Evolutionary conservation across 2,329 filamentous ascomycete genomes (phyloP).

Genomic region (Ceratocystis papillata): DNA sequence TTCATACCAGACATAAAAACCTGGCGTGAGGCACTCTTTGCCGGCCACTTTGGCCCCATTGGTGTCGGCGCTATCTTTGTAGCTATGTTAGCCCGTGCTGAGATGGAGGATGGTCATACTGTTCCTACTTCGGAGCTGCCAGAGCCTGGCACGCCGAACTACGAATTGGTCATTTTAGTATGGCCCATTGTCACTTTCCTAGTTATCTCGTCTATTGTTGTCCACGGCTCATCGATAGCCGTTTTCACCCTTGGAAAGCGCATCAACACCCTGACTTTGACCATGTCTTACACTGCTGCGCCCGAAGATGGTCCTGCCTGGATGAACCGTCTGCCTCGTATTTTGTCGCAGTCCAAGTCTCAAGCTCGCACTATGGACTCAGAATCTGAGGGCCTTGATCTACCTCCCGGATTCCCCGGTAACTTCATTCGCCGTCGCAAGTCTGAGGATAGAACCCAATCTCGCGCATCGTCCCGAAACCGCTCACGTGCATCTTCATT

Average conservation of each 20-base stretch:
- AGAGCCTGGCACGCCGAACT: constrained; percentile 43
- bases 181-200: constrained; percentile 95
- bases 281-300: constrained; percentile 88
- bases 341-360: constrained; percentile 59
- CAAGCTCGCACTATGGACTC: constrained; percentile 79
- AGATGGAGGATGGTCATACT: constrained; percentile 65
- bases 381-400: constrained; percentile 48
- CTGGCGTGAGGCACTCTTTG: constrained; percentile 93
- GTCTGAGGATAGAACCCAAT: constrained; percentile 18
- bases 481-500: constrained; percentile 28
- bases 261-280: constrained; percentile 91
- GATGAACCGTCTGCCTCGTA: constrained; percentile 83
- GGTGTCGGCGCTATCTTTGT: constrained; percentile 95
- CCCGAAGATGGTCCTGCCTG: constrained; percentile 81
- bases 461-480: constrained; percentile 22
- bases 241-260: constrained; percentile 96
- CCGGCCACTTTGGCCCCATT: constrained; percentile 94
- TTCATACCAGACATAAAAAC: constrained; percentile 95
- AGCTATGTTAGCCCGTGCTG: constrained; percentile 83
- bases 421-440: constrained; percentile 63
- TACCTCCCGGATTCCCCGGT: constrained; percentile 59
- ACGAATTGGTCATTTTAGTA: constrained; percentile 68
- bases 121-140: constrained; percentile 61
- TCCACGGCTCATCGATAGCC: constrained; percentile 95
- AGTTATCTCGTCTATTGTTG: constrained; percentile 85